These are phyloP conservation scores for Clitocybe nebularis DNA, from an alignment of 1,284 basidiomycete species.

Conservation along the genomic window DNA sequence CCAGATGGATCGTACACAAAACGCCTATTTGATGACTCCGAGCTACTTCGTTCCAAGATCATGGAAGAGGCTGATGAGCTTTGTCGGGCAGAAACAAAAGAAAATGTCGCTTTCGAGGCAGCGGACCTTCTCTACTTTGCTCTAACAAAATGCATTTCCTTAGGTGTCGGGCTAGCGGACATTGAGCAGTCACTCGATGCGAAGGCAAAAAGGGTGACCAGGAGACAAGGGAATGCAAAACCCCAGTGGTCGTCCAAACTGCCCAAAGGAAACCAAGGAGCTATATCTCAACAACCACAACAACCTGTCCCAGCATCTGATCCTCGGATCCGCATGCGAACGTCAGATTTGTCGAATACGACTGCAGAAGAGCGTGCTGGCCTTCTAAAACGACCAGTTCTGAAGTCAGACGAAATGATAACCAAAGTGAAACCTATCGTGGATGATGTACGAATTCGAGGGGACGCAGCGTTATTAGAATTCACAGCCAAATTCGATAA, in stretches of 20 bases:
- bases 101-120: constrained; percentile 94
- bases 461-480: constrained; percentile 85
- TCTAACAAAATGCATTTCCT: constrained; percentile 81
- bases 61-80: constrained; percentile 99
- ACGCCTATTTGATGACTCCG: constrained; percentile 81
- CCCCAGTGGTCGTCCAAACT: constrained; percentile 64
- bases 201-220: constrained; percentile 86
- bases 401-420: constrained; percentile 94
- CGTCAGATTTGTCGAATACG: constrained; percentile 55
- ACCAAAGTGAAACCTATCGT: constrained; percentile 94
- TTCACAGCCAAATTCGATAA: constrained; percentile 95
- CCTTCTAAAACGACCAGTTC: constrained; percentile 87
- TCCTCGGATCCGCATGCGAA: constrained; percentile 73
- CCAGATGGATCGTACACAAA: constrained; percentile 93
- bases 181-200: constrained; percentile 83
- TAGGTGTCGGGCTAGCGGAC: constrained; percentile 83
- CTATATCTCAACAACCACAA: constrained; percentile 22
- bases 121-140: constrained; percentile 97
- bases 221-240: constrained; percentile 93
- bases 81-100: constrained; percentile 76
- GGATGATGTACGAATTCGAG: constrained; percentile 78
- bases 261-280: too few relatives aligned
- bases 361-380: constrained; percentile 55
- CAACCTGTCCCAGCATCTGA: constrained; percentile 27
- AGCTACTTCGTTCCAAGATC: constrained; percentile 87